phyloP scores from a whole-genome alignment of 495 filamentous ascomycete genomes.

The Xylaria castorea region DNA sequence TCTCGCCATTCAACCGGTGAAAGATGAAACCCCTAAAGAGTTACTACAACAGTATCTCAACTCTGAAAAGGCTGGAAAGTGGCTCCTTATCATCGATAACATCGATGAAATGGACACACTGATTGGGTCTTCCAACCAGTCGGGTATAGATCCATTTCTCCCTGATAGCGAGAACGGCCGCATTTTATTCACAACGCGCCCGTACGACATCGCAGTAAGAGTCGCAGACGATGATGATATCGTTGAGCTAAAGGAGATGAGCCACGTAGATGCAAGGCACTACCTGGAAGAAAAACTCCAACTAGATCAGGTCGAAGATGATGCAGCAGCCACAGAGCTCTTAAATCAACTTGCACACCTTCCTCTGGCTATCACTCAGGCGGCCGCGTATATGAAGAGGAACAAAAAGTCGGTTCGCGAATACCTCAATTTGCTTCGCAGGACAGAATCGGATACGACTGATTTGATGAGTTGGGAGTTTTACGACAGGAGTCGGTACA shows the following conservation, averaged over 20 bases:
- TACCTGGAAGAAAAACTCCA: slow-evolving; percentile 36
- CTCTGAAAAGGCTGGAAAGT: slow-evolving; percentile 31
- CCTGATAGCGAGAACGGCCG: slow-evolving; percentile 41
- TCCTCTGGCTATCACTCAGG: slow-evolving; percentile 58
- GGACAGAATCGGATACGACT: slow-evolving; percentile 48
- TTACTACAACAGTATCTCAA: slow-evolving; percentile 32
- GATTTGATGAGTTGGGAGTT: slow-evolving; percentile 60
- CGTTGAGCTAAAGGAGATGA: slow-evolving; percentile 41
- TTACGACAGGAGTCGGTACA: slow-evolving; percentile 52
- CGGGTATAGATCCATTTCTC: slow-evolving; percentile 35
- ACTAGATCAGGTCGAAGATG: slow-evolving; percentile 18
- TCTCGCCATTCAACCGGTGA: slow-evolving; percentile 30
- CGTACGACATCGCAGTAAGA: slow-evolving; percentile 34
- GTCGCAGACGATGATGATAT: slow-evolving; percentile 32
- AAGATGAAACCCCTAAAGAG: slow-evolving; percentile 32
- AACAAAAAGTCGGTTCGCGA: slow-evolving; percentile 45
- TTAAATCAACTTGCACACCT: slow-evolving; percentile 45
- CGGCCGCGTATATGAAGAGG: slow-evolving; percentile 53
- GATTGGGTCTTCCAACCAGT: not conserved
- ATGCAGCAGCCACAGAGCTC: slow-evolving; percentile 32
- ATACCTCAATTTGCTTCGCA: slow-evolving; percentile 54
- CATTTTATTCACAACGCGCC: slow-evolving; percentile 48
- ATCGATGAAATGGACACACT: slow-evolving; percentile 37
- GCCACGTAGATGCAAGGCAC: slow-evolving; percentile 31
- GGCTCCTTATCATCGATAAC: slow-evolving; percentile 48